A percentile compares a stretch with the other conserved stretches of the same genome.
These are phyloP conservation scores for Chytridiales sp. DNA, from an alignment of 371 early-diverging fungal species.

Conservation along the genomic window DNA sequence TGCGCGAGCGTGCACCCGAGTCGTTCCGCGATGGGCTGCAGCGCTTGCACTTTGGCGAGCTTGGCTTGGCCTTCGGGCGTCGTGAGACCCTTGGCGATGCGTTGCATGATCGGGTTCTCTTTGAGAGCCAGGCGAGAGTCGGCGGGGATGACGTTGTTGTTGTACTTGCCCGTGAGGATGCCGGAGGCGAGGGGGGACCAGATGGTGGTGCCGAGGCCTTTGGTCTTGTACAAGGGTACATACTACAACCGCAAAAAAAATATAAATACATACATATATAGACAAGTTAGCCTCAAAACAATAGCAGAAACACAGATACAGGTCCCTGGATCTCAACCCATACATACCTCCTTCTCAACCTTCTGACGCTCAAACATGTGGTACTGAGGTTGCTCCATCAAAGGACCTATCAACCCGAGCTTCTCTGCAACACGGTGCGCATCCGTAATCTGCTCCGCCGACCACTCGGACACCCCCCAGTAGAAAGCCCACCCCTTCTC, in stretches of 20 bases:
- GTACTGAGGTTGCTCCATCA: slow-evolving; percentile 80
- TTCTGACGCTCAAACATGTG: slow-evolving; percentile 83
- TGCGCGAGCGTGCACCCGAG: slow-evolving; percentile 71
- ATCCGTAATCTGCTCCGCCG: slow-evolving; percentile 73
- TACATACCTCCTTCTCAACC: slow-evolving; percentile 56
- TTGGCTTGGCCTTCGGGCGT: slow-evolving; percentile 58
- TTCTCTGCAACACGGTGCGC: slow-evolving; percentile 70
- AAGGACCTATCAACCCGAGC: slow-evolving; percentile 22
- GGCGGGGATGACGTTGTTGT: slow-evolving; percentile 62
- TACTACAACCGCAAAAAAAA: slow-evolving; percentile 48
- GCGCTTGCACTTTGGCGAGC: slow-evolving; percentile 47
- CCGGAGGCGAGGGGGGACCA: slow-evolving; percentile 84
- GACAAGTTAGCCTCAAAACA: background rate
- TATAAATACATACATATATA: background rate
- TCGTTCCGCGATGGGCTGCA: slow-evolving; percentile 64
- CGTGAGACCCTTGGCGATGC: slow-evolving; percentile 57
- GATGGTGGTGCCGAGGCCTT: slow-evolving; percentile 71
- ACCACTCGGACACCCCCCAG: slow-evolving; percentile 91
- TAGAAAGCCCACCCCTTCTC: slow-evolving; percentile 81
- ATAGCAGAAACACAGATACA: no score
- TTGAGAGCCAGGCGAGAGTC: slow-evolving; percentile 65
- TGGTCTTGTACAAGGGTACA: slow-evolving; percentile 65
- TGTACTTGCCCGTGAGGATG: slow-evolving; percentile 72
- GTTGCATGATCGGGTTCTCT: slow-evolving; percentile 62
- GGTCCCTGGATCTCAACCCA: no score